Base-by-base conservation (phyloP, 208 protist genomes). In the Jaenimonas drosophilae region DNA sequence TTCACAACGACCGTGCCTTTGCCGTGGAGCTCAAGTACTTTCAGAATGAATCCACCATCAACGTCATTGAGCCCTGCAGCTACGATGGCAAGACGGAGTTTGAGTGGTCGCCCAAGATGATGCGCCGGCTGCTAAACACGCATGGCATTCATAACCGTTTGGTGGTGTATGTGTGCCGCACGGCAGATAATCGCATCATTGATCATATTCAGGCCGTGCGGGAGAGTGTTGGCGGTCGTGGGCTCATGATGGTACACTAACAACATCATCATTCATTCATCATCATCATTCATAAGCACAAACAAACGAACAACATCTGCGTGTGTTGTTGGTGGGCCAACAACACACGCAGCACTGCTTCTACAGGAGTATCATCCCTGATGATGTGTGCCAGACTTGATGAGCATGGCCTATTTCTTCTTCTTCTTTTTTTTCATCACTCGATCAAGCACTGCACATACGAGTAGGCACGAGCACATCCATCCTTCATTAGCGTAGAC, bases 91-190 rank as follows among this genome's bases (percentile, higher is more conserved):
- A 84, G 52, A 88, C 74, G 21, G 76, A 94, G 60, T 91, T 91
- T 52, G 87, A 94, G 58, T 94, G 87, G 87, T 91, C 82, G 33
- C 87, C 87, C 3, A 91, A 91, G 61, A 94, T 94, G 87, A 90
- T 94, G 78, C 71, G 87, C 2, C 74, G 79, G 2, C 49, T 91
- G 14, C 46, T 91, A 41, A 89, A 88, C 60, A 73, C 74, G 16
- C 79, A 91, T 43, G 79, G 82, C 29, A 87, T 93, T 53, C 79
- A 91, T 54, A 91, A 91, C 55, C 71, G 81, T n/a, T 57, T 91
- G 33, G 67, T 87, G 29, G 62, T 94, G 12, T 91, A 90, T 40
- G 70, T 89, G 7, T 89, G 78, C 51, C 59, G 81, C 17, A 91
- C 87, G 7, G 75, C 80, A 3, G 87, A 94, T 50, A 88, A 88